Percentiles rank a stretch among this genome's conserved stretches.
Evolutionary conservation across 257 asterid species (phyloP).

Genomic region (Gentiana straminea): DNA sequence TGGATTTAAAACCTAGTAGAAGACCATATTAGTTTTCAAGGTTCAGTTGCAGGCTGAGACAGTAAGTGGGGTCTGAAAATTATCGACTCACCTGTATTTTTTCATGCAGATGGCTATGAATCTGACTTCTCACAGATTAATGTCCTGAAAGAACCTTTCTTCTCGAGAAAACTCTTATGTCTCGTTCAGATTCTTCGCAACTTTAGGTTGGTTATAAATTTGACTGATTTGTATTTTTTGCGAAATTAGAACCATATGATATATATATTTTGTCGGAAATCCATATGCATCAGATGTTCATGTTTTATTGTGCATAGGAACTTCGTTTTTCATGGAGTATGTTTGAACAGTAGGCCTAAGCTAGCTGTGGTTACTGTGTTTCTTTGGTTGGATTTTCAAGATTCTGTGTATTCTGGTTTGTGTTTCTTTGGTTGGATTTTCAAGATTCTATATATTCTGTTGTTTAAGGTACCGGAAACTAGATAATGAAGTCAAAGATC

Average conservation of each 20-base stretch:
- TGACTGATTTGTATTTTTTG: background rate
- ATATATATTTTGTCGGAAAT: background rate
- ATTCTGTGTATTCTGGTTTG: too few species aligned
- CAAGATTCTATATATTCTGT: too few species aligned
- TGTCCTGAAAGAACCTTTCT: conserved; percentile 64
- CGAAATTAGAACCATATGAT: background rate
- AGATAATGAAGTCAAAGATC: too few species aligned
- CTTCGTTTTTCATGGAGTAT: too few species aligned
- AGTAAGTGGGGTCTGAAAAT: background rate
- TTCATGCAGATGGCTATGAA: conserved; percentile 48
- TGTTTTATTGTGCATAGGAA: too few species aligned
- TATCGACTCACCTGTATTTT: conserved; percentile 5
- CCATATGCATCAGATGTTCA: too few species aligned
- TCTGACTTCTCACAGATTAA: conserved; percentile 50
- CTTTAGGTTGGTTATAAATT: conserved; percentile 48
- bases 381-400: too few species aligned
- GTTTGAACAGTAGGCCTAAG: too few species aligned
- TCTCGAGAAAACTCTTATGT: conserved; percentile 69
- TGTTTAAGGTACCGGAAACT: too few species aligned
- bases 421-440: too few species aligned
- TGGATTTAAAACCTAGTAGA: background rate
- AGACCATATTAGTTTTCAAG: background rate
- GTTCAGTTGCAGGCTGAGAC: background rate
- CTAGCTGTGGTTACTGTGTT: too few species aligned
- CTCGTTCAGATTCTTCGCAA: conserved; percentile 61